These are phyloP conservation scores for Blastomyces percursus DNA, from an alignment of 2,329 filamentous ascomycete genomes.

Conservation along the genomic window DNA sequence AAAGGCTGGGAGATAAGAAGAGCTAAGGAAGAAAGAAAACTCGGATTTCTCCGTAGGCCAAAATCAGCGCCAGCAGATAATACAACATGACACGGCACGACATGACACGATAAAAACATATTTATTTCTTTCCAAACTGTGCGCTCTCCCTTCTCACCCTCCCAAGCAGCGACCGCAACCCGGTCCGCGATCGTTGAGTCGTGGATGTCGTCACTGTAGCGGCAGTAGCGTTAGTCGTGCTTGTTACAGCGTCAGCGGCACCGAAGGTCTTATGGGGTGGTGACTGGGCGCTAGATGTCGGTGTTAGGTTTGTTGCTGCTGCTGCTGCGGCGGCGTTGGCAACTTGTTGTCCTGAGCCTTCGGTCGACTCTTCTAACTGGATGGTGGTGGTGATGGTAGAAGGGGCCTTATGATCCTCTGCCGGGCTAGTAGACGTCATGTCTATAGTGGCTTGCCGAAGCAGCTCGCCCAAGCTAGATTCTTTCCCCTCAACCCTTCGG, in stretches of 20 bases:
- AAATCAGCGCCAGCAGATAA: neutral
- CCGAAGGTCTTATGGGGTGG: neutral
- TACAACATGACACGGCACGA: neutral
- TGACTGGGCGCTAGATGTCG: neutral
- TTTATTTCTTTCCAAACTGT: neutral
- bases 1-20: neutral
- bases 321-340: neutral
- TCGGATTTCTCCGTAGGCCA: neutral
- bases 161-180: neutral
- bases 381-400: neutral
- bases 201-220: neutral
- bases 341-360: neutral
- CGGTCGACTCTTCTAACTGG: neutral
- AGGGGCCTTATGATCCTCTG: neutral
- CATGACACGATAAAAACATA: neutral
- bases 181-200: neutral
- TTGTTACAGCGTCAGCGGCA: neutral
- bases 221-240: neutral
- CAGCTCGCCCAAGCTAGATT: conserved; percentile 20
- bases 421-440: neutral
- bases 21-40: neutral
- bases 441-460: conserved; percentile 18
- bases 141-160: conserved; percentile 3
- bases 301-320: neutral
- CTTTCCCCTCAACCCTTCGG: conserved; percentile 38